These are phyloP conservation scores for Atkinsonella hypoxylon DNA, from an alignment of 2,329 filamentous ascomycete genomes.

Conservation along the genomic window DNA sequence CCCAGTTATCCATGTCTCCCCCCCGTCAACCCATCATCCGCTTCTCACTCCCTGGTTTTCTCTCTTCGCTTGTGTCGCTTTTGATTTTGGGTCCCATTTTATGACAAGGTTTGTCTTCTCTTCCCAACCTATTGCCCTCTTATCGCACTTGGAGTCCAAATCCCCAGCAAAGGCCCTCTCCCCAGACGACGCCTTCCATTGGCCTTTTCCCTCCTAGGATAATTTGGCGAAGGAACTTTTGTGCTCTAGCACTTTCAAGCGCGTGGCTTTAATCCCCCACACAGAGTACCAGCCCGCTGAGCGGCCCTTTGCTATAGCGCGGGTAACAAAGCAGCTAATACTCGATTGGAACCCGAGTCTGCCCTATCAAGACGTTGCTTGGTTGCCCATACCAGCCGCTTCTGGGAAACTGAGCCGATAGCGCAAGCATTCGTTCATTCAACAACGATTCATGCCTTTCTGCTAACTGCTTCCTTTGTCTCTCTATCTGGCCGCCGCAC, in stretches of 20 bases:
- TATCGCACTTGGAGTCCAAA: constrained; percentile 9
- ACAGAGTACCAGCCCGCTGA: constrained; percentile 10
- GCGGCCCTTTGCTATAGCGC: constrained; percentile 2
- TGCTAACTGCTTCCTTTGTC: constrained; percentile 9
- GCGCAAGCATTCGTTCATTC: not conserved
- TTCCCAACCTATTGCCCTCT: constrained; percentile 1
- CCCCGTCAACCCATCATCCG: not conserved
- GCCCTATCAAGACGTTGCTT: constrained; percentile 12
- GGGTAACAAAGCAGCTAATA: constrained; percentile 2
- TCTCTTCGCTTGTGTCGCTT: constrained; percentile 35
- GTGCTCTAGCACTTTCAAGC: constrained; percentile 21
- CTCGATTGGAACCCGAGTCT: constrained; percentile 6
- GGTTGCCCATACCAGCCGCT: constrained; percentile 11
- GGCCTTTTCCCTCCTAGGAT: constrained; percentile 25
- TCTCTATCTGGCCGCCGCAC: constrained; percentile 8
- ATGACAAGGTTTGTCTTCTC: not conserved
- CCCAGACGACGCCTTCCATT: constrained; percentile 14
- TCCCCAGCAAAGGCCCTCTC: constrained; percentile 14
- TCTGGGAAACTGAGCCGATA: constrained; percentile 12
- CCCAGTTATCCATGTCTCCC: not conserved
- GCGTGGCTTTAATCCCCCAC: constrained; percentile 21
- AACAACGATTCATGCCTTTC: not conserved
- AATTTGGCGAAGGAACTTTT: constrained; percentile 29
- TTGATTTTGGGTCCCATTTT: constrained; percentile 37
- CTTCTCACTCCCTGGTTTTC: constrained; percentile 1